phyloP scores from a whole-genome alignment of 2,329 filamentous ascomycete species.

The Ophiostoma quercus region DNA sequence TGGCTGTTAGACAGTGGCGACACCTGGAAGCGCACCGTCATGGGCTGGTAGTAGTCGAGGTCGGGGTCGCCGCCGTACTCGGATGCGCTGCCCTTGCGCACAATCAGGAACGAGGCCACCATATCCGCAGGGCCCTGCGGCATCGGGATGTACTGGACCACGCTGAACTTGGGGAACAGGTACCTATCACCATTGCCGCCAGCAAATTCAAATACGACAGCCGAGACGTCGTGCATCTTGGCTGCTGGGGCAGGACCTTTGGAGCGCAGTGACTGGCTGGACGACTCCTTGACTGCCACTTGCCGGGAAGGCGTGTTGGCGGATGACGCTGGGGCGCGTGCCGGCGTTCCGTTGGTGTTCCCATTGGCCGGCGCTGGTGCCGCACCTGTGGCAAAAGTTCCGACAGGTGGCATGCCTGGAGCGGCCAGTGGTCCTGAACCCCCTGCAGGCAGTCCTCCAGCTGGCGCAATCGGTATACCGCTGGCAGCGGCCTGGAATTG shows the following conservation, averaged over 20 bases:
- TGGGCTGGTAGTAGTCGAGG: slow-evolving; percentile 70
- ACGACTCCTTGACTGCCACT: slow-evolving; percentile 25
- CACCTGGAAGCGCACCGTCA: slow-evolving; percentile 54
- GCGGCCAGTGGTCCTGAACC: not conserved
- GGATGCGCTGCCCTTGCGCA: slow-evolving; percentile 63
- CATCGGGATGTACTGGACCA: slow-evolving; percentile 60
- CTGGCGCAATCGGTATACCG: not conserved
- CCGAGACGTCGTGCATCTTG: slow-evolving; percentile 58
- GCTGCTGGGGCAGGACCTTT: slow-evolving; percentile 52
- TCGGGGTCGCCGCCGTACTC: slow-evolving; percentile 59
- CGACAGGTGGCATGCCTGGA: not conserved
- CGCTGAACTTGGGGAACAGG: slow-evolving; percentile 71
- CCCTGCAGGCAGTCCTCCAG: not conserved
- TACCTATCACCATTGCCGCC: slow-evolving; percentile 68
- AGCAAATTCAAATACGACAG: slow-evolving; percentile 64
- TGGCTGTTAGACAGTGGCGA: slow-evolving; percentile 35
- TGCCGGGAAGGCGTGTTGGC: not conserved
- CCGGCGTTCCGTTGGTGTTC: not conserved
- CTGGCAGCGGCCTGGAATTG: slow-evolving; percentile 28
- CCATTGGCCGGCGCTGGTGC: not conserved
- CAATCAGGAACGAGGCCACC: slow-evolving; percentile 71
- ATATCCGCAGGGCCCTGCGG: slow-evolving; percentile 51
- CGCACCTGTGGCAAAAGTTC: not conserved
- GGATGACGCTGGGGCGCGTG: not conserved
- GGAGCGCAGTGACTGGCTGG: slow-evolving; percentile 53